phyloP scores from a whole-genome alignment of 352 stramenopile genomes.

The Globisporangium orthogonon region DNA sequence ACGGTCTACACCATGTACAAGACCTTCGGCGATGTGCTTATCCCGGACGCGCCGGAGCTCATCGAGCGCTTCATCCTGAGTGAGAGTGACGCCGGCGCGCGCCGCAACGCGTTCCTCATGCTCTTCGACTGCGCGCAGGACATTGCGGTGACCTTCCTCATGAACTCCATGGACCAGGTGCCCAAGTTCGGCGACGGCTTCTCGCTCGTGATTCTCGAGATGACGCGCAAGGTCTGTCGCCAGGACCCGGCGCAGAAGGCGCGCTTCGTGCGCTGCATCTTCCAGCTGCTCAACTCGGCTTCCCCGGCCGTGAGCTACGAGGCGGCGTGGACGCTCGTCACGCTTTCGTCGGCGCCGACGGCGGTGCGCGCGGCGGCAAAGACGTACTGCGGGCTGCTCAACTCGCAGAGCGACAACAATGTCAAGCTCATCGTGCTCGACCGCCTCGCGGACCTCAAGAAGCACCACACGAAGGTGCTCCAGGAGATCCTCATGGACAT shows the following conservation, averaged over 20 bases:
- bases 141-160: constrained; percentile 96
- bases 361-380: constrained; percentile 95
- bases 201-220: constrained; percentile 98
- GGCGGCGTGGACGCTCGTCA: constrained; percentile 98
- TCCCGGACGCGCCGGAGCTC: constrained; percentile 97
- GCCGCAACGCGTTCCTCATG: constrained; percentile 99
- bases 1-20: constrained; percentile 98
- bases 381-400: constrained; percentile 97
- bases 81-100: constrained; percentile 93
- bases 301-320: constrained; percentile 96
- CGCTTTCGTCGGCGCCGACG: constrained; percentile 96
- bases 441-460: constrained; percentile 95
- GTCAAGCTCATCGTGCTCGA: constrained; percentile 99
- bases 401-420: constrained; percentile 99
- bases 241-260: constrained; percentile 97
- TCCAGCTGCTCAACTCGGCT: constrained; percentile 94
- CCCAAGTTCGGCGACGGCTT: constrained; percentile 97
- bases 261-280: constrained; percentile 98
- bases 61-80: constrained; percentile 93
- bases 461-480: constrained; percentile 95
- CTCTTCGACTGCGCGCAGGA: constrained; percentile 98
- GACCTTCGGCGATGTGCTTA: constrained; percentile 89
- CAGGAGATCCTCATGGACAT: constrained; percentile 99
- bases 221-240: constrained; percentile 97
- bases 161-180: constrained; percentile 95